Percentiles rank a stretch among this genome's conserved stretches.
Evolutionary conservation across 192 early-diverging fungal species (phyloP).

Genomic region (Coemansia sp.): DNA sequence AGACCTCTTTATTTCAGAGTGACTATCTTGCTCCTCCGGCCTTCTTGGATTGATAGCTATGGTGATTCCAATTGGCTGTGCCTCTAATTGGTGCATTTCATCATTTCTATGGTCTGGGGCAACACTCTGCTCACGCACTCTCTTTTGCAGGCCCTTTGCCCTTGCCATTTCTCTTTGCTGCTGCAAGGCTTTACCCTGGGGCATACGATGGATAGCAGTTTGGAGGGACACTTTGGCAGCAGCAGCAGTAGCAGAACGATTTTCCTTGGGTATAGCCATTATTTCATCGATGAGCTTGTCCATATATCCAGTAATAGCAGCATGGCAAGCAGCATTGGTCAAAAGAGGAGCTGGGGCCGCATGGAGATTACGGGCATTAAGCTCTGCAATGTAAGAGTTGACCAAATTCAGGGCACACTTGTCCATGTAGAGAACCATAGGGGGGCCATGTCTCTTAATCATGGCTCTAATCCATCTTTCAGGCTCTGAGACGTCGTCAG

Average conservation of each 20-base stretch:
- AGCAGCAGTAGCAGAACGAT: background rate
- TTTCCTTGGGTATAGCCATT: constrained; percentile 15
- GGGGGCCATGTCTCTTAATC: constrained; percentile 30
- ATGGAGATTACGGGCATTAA: background rate
- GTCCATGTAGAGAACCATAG: constrained; percentile 42
- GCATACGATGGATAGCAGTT: background rate
- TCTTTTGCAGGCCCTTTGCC: constrained; percentile 1
- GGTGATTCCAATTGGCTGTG: constrained; percentile 1
- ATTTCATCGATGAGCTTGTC: constrained; percentile 24
- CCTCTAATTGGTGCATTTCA: background rate
- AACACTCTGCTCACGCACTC: constrained; percentile 7
- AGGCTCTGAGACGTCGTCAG: constrained; percentile 41
- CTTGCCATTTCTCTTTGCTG: background rate
- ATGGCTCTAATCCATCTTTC: constrained; percentile 46
- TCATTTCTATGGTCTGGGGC: background rate
- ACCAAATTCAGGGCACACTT: constrained; percentile 28
- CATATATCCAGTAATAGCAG: constrained; percentile 1
- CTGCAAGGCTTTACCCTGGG: background rate
- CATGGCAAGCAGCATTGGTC: background rate
- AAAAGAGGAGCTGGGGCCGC: background rate
- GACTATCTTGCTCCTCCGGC: background rate
- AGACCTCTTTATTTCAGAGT: constrained; percentile 18
- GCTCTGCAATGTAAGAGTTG: constrained; percentile 23
- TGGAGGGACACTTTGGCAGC: background rate
- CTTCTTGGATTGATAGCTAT: background rate